Conservation (phyloP, 192 early-diverging fungal genomes). For the Podila minutissima region DNA sequence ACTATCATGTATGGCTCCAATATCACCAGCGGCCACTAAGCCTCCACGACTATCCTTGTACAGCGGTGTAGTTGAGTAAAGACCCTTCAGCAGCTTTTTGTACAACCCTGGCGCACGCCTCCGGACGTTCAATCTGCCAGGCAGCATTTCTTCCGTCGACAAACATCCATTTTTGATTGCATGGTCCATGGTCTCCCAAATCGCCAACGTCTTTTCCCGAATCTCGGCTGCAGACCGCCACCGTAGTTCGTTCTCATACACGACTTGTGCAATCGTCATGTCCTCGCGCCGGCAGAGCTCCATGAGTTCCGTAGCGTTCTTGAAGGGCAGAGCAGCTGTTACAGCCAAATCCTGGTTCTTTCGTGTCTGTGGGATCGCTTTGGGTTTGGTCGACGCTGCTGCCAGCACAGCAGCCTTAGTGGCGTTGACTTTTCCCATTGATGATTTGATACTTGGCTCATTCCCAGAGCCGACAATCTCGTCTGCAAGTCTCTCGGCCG, state of each 20-base stretch:
- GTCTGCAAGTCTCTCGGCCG: too few relatives aligned
- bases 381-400: constrained; percentile 33
- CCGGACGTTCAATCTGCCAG: constrained; percentile 83
- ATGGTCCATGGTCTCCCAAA: constrained; percentile 96
- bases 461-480: too few relatives aligned
- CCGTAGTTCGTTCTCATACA: constrained; percentile 91
- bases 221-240: constrained; percentile 90
- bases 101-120: constrained; percentile 90
- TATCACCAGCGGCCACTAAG: neutral
- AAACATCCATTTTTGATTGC: constrained; percentile 78
- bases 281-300: constrained; percentile 84
- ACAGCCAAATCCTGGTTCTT: constrained; percentile 72
- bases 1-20: neutral
- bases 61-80: constrained; percentile 58
- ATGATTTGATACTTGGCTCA: too few relatives aligned
- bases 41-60: constrained; percentile 25
- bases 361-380: constrained; percentile 57
- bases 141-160: constrained; percentile 69
- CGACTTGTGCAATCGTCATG: constrained; percentile 93
- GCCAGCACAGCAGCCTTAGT: too few relatives aligned
- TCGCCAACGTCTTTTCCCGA: constrained; percentile 70
- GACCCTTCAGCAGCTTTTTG: constrained; percentile 84
- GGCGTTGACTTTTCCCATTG: too few relatives aligned
- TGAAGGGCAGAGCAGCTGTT: constrained; percentile 86
- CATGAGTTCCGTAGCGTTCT: constrained; percentile 79